Evolutionary conservation across 805 yeast species (phyloP), one percentile per base, ranked within the genome.

Genomic region (Candida loeiensis): DNA sequence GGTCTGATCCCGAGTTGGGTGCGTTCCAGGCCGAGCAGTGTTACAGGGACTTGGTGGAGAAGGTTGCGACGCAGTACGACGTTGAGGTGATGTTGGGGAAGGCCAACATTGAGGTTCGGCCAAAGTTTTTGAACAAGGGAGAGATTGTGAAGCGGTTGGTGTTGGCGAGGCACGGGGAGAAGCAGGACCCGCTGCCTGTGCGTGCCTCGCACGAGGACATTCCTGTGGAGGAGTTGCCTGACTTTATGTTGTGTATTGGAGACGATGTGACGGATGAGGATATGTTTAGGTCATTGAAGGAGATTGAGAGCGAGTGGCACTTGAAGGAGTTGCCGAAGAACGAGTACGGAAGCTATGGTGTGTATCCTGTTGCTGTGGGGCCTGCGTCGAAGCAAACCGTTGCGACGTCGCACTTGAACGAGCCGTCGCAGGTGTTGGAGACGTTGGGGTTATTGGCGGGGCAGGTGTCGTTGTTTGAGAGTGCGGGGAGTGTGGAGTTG

Each of bases 181-280:
- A 73, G 43, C 82, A 77, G 53, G 66, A 66, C 30, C 63, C 63
- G 3, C 48, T 47, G 34, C 55, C 58, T 7, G 50, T 53, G 15
- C 46, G 45, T 17, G 40, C 50, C 5, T 44, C 46, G 31, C 62
- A 59, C 11, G 49, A 53, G 11, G 54, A 51, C 16, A 59, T 63
- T 13, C 56, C 61, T 2, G 58, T 59, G 12, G 74, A 71, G 1
- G 71, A 75, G 37, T 66, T 79, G 39, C 93, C 96, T 0, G 96
- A 87, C 53, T 91, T 93, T 56, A 77, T 85, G 29, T 63, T 91
- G 40, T 93, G 98, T 65, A 64, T 88, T 32, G 99, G 99, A 37
- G 99, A 93, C 61, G 99, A 93, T 60, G 74, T 82, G 30, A 93
- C 99, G 0, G 99, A 93, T 61, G 99, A 93, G 61, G 99, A 93